Evolutionary conservation across 2,329 filamentous ascomycete genomes (phyloP), one percentile per base, ranked within the genome.

Genomic region (Talaromyces islandicus): DNA sequence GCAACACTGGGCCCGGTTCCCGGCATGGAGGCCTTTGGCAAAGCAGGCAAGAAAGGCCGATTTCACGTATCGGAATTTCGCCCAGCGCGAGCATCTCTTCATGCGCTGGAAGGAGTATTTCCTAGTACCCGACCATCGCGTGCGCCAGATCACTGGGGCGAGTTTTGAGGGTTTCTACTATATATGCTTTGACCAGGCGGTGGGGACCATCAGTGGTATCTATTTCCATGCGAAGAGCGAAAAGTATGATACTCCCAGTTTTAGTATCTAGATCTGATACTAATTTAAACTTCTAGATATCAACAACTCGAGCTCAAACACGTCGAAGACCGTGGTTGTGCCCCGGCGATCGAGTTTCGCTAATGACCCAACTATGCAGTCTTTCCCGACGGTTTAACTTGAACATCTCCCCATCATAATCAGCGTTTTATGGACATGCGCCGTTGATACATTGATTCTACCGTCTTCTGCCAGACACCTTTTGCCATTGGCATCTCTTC

Each of bases 21-120:
- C 85, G 1, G 89, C 92, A 9, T 97, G 95, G 81, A 85, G 88
- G 58, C 91, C 90, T 1, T 86, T 93, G 61, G 85, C 80, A 55
- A 86, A 79, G 80, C 86, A 83, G 60, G 83, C 83, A 7, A 85
- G 83, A 67, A 78, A 79, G 56, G 75, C 81, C 27, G 83, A 83
- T 66, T 85, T 83, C 67, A 84, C 80, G 64, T 83, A 79, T 78
- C 87, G 79, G 65, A 88, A 95, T 67, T 85, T 88, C 66, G 84
- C 86, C 54, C 89, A 95, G 71, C 83, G 87, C 64, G 92, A 97
- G 67, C 88, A 95, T 72, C 88, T 99, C 32, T 99, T 97, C 71
- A 99, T 99, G 94, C 87, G 94, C 62, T 99, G 94, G 94, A 99
- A 99, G 76, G 94, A 99, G 71, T 92, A 96, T 69, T 99, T 99